Evolutionary conservation across 2,329 filamentous ascomycete species (phyloP).

Genomic region (Pyrenophora graminea): DNA sequence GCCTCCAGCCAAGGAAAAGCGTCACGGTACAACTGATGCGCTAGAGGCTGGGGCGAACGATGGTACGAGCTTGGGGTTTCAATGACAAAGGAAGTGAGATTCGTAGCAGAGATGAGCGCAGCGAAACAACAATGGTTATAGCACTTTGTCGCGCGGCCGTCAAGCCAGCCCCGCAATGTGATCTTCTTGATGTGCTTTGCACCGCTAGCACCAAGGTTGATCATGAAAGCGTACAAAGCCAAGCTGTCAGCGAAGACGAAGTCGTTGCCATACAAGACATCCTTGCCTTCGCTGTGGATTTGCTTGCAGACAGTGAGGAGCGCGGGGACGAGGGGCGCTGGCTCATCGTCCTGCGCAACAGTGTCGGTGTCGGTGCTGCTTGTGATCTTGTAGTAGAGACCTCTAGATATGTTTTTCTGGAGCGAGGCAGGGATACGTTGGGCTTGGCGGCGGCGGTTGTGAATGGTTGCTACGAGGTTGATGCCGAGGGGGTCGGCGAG

Average conservation of each 20-base stretch:
- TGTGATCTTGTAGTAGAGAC: too few species aligned
- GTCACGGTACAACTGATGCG: slow-evolving; percentile 42
- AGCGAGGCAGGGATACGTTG: slow-evolving; percentile 20
- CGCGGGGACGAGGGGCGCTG: slow-evolving; percentile 22
- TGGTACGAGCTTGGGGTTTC: slow-evolving; percentile 17
- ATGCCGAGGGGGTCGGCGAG: slow-evolving; percentile 35
- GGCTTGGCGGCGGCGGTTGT: slow-evolving; percentile 37
- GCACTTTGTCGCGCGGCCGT: slow-evolving; percentile 29
- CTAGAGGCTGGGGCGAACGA: slow-evolving; percentile 12
- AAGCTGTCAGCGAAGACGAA: slow-evolving; percentile 33
- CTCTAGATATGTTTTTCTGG: not conserved
- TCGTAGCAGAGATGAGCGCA: slow-evolving; percentile 32
- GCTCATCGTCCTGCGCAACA: not conserved
- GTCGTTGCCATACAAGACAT: slow-evolving; percentile 38
- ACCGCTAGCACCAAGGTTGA: slow-evolving; percentile 33
- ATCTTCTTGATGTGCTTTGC: slow-evolving; percentile 31
- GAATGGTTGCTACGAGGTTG: slow-evolving; percentile 28
- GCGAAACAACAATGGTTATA: slow-evolving; percentile 44
- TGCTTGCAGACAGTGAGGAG: slow-evolving; percentile 39
- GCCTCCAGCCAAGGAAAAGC: slow-evolving; percentile 45
- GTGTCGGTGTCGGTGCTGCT: too few species aligned
- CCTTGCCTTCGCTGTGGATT: slow-evolving; percentile 30
- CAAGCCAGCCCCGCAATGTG: slow-evolving; percentile 30
- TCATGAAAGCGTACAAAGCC: slow-evolving; percentile 40
- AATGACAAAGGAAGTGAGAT: slow-evolving; percentile 33